Conservation (phyloP, 768 basidiomycete genomes). For the Russula lepida region DNA sequence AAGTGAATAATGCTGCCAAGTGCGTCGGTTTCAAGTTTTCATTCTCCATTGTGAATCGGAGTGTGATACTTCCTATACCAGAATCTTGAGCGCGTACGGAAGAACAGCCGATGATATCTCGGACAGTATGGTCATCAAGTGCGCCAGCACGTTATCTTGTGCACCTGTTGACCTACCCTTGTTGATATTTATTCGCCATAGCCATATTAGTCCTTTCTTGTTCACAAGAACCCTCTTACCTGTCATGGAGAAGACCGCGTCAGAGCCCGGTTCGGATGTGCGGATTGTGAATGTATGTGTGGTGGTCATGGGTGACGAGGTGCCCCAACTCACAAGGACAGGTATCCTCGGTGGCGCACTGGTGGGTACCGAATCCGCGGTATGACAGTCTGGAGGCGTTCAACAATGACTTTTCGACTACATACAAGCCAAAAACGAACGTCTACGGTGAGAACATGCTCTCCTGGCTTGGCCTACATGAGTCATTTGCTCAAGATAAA, state of each 20-base stretch:
- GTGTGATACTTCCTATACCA: background rate
- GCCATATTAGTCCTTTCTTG: slow-evolving; percentile 47
- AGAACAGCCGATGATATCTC: slow-evolving; percentile 16
- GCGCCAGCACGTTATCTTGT: background rate
- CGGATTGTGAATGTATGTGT: slow-evolving; percentile 47
- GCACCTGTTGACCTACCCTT: background rate
- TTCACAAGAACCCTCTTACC: slow-evolving; percentile 49
- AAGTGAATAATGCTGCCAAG: slow-evolving; percentile 51
- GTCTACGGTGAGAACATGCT: slow-evolving; percentile 19
- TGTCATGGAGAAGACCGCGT: slow-evolving; percentile 41
- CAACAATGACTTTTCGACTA: slow-evolving; percentile 23
- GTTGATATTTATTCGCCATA: slow-evolving; percentile 25
- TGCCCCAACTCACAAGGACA: background rate
- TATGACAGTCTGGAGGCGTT: slow-evolving; percentile 23
- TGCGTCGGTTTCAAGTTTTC: slow-evolving; percentile 24
- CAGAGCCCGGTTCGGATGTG: slow-evolving; percentile 43
- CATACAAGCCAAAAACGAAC: slow-evolving; percentile 13
- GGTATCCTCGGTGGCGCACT: slow-evolving; percentile 19
- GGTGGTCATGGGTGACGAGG: background rate
- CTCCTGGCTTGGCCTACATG: background rate
- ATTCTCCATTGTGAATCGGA: background rate
- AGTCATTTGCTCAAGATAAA: background rate
- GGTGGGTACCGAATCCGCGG: slow-evolving; percentile 8
- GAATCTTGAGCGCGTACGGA: slow-evolving; percentile 15
- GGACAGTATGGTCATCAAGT: slow-evolving; percentile 40